Evolutionary conservation across 768 basidiomycete species (phyloP).

Genomic region (Roridomyces roridus): DNA sequence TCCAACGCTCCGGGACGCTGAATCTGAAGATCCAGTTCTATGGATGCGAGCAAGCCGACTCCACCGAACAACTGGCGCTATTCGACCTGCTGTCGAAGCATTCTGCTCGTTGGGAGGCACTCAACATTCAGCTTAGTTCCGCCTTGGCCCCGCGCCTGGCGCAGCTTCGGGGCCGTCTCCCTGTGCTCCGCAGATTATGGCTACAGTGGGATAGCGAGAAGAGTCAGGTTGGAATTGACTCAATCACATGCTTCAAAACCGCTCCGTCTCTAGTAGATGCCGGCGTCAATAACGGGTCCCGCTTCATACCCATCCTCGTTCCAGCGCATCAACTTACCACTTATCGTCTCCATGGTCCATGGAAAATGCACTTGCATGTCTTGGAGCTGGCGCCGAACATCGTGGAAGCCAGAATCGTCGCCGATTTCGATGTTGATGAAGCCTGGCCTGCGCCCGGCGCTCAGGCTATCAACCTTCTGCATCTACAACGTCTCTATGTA

Average conservation of each 20-base stretch:
- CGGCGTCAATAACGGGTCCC: neutral
- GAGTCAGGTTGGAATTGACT: neutral
- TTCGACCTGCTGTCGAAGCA: neutral
- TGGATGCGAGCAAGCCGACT: neutral
- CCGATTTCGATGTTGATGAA: too few species aligned
- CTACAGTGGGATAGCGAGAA: neutral
- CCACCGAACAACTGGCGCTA: neutral
- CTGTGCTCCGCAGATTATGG: neutral
- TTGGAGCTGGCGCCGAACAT: neutral
- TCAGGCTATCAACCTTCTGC: too few species aligned
- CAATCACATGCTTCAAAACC: neutral
- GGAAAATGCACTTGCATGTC: neutral
- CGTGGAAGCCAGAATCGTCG: neutral
- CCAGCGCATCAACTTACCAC: neutral
- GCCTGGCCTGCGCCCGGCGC: neutral
- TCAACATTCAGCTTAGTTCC: neutral
- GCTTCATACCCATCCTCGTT: neutral
- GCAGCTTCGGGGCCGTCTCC: neutral
- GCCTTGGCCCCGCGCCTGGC: neutral
- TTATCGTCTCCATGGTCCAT: neutral
- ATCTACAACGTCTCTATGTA: too few species aligned
- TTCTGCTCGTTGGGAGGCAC: neutral
- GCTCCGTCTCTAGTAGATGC: neutral
- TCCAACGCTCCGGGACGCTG: neutral
- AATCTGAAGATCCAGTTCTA: conserved; percentile 1